A percentile compares a stretch with the other conserved stretches of the same genome.
phyloP scores from a whole-genome alignment of 176 grass and related monocot species.

The Chrysopogon serrulatus region DNA sequence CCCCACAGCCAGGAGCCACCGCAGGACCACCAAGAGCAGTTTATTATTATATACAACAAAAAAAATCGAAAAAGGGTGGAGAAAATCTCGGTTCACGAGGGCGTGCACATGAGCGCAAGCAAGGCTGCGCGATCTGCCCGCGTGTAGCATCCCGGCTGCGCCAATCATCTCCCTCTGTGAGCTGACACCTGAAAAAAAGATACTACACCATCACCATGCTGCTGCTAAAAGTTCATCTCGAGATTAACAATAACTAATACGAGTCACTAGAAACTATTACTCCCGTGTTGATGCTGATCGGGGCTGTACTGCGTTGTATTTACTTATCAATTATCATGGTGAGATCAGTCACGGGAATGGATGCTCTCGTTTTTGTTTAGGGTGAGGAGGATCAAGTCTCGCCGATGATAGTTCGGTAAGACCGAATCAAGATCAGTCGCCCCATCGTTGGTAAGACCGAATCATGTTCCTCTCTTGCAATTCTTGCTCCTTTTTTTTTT shows the following conservation, averaged over 20 bases:
- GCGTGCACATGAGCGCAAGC: conserved; percentile 20
- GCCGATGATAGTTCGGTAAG: neutral
- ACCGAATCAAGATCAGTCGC: neutral
- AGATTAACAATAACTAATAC: neutral
- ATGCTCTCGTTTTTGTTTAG: neutral
- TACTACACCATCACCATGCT: neutral
- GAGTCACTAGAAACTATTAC: neutral
- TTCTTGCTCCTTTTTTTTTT: no score
- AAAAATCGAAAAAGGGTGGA: neutral
- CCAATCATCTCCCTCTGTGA: conserved; percentile 14
- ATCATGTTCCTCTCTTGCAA: neutral
- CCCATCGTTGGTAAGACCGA: neutral
- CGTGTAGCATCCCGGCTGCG: conserved; percentile 3
- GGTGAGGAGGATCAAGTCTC: neutral
- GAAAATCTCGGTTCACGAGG: neutral
- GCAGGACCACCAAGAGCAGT: neutral
- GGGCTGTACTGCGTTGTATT: neutral
- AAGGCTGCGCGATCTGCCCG: conserved; percentile 3
- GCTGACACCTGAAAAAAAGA: conserved; percentile 22
- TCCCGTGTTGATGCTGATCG: neutral
- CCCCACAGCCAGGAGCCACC: neutral
- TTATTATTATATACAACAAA: neutral
- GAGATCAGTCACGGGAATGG: neutral
- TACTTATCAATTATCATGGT: neutral
- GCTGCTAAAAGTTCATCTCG: neutral